Percentiles rank a stretch among this genome's conserved stretches.
Conservation (phyloP, 768 basidiomycete genomes). For the Collybia sp. region DNA sequence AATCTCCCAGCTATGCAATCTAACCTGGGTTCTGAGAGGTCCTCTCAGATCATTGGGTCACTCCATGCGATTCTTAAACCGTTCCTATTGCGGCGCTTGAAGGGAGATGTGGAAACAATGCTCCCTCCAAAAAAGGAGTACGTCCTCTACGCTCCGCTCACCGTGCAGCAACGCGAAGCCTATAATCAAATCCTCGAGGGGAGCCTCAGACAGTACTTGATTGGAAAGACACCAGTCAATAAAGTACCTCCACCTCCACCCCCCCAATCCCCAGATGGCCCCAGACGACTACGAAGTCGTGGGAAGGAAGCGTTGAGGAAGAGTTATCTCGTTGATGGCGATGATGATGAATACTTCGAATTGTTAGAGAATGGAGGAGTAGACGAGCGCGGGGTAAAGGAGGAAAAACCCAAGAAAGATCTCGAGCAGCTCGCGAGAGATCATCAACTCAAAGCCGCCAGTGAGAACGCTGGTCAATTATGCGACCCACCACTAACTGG, state of each 20-base stretch:
- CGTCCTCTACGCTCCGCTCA: slow-evolving; percentile 88
- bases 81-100: slow-evolving; percentile 88
- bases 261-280: slow-evolving; percentile 11
- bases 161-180: slow-evolving; percentile 73
- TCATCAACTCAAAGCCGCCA: slow-evolving; percentile 51
- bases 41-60: slow-evolving; percentile 64
- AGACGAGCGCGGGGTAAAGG: slow-evolving; percentile 27
- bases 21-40: slow-evolving; percentile 51
- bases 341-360: slow-evolving; percentile 65
- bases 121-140: slow-evolving; percentile 95
- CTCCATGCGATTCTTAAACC: slow-evolving; percentile 93
- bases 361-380: slow-evolving; percentile 48
- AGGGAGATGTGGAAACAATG: slow-evolving; percentile 75
- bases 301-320: slow-evolving; percentile 29
- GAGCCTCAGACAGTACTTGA: slow-evolving; percentile 61
- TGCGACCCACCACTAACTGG: background rate
- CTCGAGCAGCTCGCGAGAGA: slow-evolving; percentile 53
- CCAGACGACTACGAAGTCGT: slow-evolving; percentile 28
- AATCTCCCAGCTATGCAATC: slow-evolving; percentile 63
- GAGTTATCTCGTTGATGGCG: slow-evolving; percentile 52
- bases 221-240: slow-evolving; percentile 26
- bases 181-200: slow-evolving; percentile 79
- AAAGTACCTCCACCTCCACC: slow-evolving; percentile 8
- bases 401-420: slow-evolving; percentile 28
- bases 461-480: slow-evolving; percentile 30